These are phyloP conservation scores for Hypoxylon sp. DNA, from an alignment of 2,329 filamentous ascomycete species.

Conservation along the genomic window DNA sequence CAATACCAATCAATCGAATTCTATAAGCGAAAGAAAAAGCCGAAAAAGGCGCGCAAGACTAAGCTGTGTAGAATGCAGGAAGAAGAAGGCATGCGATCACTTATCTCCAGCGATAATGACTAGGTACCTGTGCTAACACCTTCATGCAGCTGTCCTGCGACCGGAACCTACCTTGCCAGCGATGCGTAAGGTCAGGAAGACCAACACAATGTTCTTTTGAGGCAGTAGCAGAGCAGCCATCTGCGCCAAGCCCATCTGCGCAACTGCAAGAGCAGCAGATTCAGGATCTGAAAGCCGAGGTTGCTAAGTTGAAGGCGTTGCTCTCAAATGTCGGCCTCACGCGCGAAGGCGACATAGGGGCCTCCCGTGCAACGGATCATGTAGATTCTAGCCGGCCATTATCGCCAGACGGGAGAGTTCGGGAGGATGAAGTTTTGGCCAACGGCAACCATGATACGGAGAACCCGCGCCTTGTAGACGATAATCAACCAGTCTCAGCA, in stretches of 20 bases:
- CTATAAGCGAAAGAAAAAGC: constrained; percentile 14
- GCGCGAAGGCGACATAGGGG: neutral
- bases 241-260: neutral
- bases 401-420: neutral
- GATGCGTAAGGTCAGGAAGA: constrained; percentile 44
- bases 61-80: constrained; percentile 47
- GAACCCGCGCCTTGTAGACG: neutral
- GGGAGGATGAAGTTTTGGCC: neutral
- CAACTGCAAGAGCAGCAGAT: constrained; percentile 37
- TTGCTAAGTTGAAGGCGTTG: constrained; percentile 34
- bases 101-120: neutral
- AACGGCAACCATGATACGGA: neutral
- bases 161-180: constrained; percentile 44
- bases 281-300: constrained; percentile 25
- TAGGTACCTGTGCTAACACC: neutral
- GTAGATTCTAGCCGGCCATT: neutral
- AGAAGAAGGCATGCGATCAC: constrained; percentile 43
- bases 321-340: constrained; percentile 13
- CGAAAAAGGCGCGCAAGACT: constrained; percentile 41
- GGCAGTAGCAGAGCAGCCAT: constrained; percentile 12
- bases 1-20: neutral
- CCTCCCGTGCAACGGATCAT: constrained; percentile 3
- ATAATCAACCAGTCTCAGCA: neutral
- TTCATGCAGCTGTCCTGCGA: constrained; percentile 43
- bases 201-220: constrained; percentile 42